Evolutionary conservation across 2,329 filamentous ascomycete species (phyloP).

Genomic region (Neonectria neomacrospora): DNA sequence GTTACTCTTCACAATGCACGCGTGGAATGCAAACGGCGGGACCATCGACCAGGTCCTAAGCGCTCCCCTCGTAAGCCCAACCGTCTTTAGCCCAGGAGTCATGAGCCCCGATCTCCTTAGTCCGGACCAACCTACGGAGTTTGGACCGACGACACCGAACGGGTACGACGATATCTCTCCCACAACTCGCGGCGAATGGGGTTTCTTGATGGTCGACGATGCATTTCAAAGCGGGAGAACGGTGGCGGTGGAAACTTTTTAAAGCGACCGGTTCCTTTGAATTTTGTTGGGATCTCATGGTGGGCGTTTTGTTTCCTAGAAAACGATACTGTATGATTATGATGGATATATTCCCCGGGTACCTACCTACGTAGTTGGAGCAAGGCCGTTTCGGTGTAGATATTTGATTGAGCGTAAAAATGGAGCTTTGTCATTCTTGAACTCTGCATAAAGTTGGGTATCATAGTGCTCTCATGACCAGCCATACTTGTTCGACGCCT

Average conservation of each 20-base stretch:
- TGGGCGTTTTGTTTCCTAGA: not conserved
- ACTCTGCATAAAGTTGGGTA: slow-evolving; percentile 35
- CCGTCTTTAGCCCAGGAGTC: slow-evolving; percentile 34
- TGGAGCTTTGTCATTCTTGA: slow-evolving; percentile 21
- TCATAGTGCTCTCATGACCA: slow-evolving; percentile 62
- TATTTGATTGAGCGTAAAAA: slow-evolving; percentile 20
- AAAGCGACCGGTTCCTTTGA: slow-evolving; percentile 3
- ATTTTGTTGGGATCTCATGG: not conserved
- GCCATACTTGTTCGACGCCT: slow-evolving; percentile 85
- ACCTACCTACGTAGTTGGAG: slow-evolving; percentile 7
- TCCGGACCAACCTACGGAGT: slow-evolving; percentile 33
- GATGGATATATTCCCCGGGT: slow-evolving; percentile 11
- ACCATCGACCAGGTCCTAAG: slow-evolving; percentile 60
- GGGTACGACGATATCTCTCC: slow-evolving; percentile 71
- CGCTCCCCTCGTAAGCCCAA: slow-evolving; percentile 36
- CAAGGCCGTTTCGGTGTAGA: slow-evolving; percentile 22
- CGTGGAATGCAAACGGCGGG: slow-evolving; percentile 43
- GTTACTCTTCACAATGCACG: slow-evolving; percentile 40
- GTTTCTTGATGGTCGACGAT: slow-evolving; percentile 65
- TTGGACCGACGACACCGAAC: slow-evolving; percentile 67
- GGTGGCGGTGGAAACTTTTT: slow-evolving; percentile 57
- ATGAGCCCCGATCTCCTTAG: slow-evolving; percentile 38
- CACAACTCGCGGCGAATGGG: slow-evolving; percentile 71
- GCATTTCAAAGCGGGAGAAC: slow-evolving; percentile 57
- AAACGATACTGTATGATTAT: slow-evolving; percentile 14